phyloP scores from a whole-genome alignment of 163 green algal species.

The Chlorella variabilis region DNA sequence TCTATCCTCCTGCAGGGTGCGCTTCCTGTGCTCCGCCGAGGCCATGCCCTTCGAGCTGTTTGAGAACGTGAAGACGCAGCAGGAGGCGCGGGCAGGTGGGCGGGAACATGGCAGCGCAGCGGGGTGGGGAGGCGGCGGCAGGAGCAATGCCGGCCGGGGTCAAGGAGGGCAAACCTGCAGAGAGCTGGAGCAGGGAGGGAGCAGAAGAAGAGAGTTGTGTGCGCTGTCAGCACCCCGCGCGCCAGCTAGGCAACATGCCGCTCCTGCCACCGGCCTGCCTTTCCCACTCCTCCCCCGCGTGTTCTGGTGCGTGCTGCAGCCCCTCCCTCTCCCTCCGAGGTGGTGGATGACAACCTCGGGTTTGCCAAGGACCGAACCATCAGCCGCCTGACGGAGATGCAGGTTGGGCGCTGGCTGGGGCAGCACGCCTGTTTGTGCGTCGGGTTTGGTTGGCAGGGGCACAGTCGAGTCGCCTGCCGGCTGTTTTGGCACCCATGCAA shows the following conservation, averaged over 20 bases:
- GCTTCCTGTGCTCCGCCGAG: slow-evolving; percentile 81
- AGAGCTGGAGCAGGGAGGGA: no score
- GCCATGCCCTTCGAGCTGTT: slow-evolving; percentile 84
- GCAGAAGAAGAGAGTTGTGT: no score
- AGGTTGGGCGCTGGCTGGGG: slow-evolving; percentile 42
- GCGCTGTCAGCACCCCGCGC: no score
- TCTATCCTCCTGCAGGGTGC: slow-evolving; percentile 31
- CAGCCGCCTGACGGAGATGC: slow-evolving; percentile 95
- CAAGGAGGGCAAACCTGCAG: neutral
- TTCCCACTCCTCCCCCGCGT: neutral
- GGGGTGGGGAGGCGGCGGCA: neutral
- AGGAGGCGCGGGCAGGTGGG: neutral
- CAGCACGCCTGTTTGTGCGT: no score
- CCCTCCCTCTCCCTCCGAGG: neutral
- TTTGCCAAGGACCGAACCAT: slow-evolving; percentile 94
- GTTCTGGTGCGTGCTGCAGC: neutral
- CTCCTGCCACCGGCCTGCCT: no score
- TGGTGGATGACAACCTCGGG: slow-evolving; percentile 90
- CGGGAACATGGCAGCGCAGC: neutral
- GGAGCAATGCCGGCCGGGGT: neutral
- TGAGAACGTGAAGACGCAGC: slow-evolving; percentile 72
- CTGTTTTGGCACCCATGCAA: no score
- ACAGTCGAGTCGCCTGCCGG: no score
- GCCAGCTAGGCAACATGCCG: no score
- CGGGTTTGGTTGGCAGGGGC: neutral